Evolutionary conservation across 495 filamentous ascomycete species (phyloP).

Genomic region (Podospora fimiseda): DNA sequence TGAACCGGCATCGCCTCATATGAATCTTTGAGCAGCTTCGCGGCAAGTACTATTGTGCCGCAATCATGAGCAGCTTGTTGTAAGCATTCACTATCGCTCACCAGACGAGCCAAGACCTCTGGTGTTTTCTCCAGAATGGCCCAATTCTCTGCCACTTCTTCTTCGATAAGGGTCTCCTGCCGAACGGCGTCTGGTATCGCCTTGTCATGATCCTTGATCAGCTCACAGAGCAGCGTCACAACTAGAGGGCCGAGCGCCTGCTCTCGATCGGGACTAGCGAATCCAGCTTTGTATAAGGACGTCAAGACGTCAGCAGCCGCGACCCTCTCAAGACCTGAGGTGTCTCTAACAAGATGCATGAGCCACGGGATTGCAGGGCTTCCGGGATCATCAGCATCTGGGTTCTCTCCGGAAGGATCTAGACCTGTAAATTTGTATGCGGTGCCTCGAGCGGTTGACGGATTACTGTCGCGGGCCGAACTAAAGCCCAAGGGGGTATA

Average conservation of each 20-base stretch:
- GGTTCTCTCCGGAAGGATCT: slow-evolving; percentile 24
- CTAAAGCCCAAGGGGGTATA: slow-evolving; percentile 55
- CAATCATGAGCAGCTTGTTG: slow-evolving; percentile 81
- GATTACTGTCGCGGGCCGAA: slow-evolving; percentile 34
- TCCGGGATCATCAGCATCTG: slow-evolving; percentile 58
- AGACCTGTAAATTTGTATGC: slow-evolving; percentile 24
- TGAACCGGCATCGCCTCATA: slow-evolving; percentile 44
- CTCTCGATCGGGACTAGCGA: slow-evolving; percentile 56
- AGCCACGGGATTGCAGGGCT: slow-evolving; percentile 80
- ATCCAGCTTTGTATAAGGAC: slow-evolving; percentile 63
- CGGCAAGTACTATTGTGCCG: slow-evolving; percentile 63
- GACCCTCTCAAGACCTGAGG: slow-evolving; percentile 57
- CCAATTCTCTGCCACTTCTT: slow-evolving; percentile 36
- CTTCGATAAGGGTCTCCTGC: slow-evolving; percentile 24
- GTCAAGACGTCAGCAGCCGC: slow-evolving; percentile 76
- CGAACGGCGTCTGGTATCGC: slow-evolving; percentile 23
- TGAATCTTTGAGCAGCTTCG: slow-evolving; percentile 66
- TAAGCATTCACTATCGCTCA: slow-evolving; percentile 66
- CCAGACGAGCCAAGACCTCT: slow-evolving; percentile 66
- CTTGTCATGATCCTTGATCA: slow-evolving; percentile 56
- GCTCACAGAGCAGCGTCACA: slow-evolving; percentile 63
- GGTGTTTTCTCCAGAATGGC: slow-evolving; percentile 64
- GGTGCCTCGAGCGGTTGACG: slow-evolving; percentile 19
- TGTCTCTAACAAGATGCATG: slow-evolving; percentile 59
- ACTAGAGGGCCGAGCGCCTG: slow-evolving; percentile 58